phyloP scores from a whole-genome alignment of 345 rosid species.

The Moringa oleifera region DNA sequence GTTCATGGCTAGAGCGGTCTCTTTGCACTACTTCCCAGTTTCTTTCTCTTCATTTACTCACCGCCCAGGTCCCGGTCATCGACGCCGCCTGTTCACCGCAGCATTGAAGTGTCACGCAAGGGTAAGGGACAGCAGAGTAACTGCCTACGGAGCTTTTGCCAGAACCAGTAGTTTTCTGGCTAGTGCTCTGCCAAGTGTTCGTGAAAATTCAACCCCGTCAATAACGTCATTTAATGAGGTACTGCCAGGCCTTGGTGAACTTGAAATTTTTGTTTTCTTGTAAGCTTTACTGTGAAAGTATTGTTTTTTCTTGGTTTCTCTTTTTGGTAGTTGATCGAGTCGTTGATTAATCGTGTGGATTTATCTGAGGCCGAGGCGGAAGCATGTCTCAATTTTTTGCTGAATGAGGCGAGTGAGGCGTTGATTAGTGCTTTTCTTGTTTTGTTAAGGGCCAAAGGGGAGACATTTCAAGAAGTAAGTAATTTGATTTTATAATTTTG shows the following conservation, averaged over 20 bases:
- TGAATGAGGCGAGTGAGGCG: conserved; percentile 55
- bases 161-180: conserved; percentile 2
- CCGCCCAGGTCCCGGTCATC: not conserved
- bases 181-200: conserved; percentile 27
- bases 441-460: conserved; percentile 90
- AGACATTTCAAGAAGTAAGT: conserved; percentile 83
- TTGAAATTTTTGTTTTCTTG: not conserved
- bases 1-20: not conserved
- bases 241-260: not conserved
- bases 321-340: conserved; percentile 48
- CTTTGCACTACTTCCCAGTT: not conserved
- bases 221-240: conserved; percentile 46
- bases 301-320: not conserved
- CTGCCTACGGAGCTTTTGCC: not conserved
- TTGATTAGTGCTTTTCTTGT: conserved; percentile 87
- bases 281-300: not conserved
- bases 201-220: conserved; percentile 23
- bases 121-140: not conserved
- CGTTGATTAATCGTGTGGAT: conserved; percentile 59
- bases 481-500: not conserved
- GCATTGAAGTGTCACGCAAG: not conserved
- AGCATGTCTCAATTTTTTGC: conserved; percentile 56
- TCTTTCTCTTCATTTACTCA: conserved; percentile 12
- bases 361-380: conserved; percentile 74
- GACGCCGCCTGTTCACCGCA: not conserved